These are phyloP conservation scores for Brassica incana DNA, from an alignment of 345 rosid genomes.

Conservation along the genomic window DNA sequence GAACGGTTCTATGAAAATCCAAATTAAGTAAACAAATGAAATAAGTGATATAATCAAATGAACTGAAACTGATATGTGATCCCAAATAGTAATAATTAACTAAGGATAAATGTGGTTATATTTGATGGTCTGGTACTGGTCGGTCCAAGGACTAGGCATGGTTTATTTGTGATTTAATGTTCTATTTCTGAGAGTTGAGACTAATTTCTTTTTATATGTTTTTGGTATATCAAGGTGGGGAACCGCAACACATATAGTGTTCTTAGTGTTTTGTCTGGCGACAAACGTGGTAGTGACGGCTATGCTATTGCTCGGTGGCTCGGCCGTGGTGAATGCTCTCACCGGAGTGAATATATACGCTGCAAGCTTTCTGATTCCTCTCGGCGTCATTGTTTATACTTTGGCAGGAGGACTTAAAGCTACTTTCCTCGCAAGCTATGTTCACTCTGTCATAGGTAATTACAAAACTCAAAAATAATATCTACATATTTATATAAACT, in stretches of 20 bases:
- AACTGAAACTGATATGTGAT: not conserved
- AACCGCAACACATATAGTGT: constrained; percentile 74
- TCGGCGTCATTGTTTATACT: constrained; percentile 83
- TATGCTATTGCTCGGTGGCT: constrained; percentile 90
- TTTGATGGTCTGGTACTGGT: not conserved
- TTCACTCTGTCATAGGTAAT: constrained; percentile 81
- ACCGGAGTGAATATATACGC: constrained; percentile 83
- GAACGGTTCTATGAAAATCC: not conserved
- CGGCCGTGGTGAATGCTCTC: constrained; percentile 92
- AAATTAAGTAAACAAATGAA: not conserved
- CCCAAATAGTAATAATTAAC: not conserved
- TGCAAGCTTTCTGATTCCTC: constrained; percentile 92
- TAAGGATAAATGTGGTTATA: not conserved
- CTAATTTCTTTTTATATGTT: not conserved
- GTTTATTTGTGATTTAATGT: not conserved
- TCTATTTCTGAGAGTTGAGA: not conserved
- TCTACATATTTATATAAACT: not conserved
- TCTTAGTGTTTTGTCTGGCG: constrained; percentile 73
- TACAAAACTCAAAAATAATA: not conserved
- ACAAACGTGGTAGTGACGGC: constrained; percentile 86
- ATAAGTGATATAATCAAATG: not conserved
- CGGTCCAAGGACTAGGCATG: not conserved
- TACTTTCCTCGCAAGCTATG: constrained; percentile 91
- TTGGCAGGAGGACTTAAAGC: constrained; percentile 97
- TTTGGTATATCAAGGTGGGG: constrained; percentile 68